Conservation (phyloP, 345 rosid genomes). For the Salix exigua region DNA sequence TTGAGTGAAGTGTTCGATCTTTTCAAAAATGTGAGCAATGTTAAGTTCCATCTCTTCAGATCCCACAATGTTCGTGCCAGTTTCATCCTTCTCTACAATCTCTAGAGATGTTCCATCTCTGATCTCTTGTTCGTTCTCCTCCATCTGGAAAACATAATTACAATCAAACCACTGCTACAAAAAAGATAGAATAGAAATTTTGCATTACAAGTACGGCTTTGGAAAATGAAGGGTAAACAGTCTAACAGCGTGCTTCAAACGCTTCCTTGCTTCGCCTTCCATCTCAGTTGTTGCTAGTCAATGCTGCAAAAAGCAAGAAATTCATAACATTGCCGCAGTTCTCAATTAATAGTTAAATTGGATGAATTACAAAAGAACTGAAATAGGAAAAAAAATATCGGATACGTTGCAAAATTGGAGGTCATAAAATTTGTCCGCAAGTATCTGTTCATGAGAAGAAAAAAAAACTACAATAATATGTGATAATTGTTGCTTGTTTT, state of each 20-base stretch:
- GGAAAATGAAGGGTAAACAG: constrained; percentile 3
- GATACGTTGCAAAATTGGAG: background rate
- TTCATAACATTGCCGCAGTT: background rate
- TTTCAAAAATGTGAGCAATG: constrained; percentile 57
- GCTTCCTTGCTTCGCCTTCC: constrained; percentile 59
- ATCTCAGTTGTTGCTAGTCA: constrained; percentile 13
- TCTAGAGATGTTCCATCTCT: constrained; percentile 33
- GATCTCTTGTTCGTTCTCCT: constrained; percentile 39
- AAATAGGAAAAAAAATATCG: background rate
- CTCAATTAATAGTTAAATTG: background rate
- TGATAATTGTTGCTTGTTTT: background rate
- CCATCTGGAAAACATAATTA: constrained; percentile 36
- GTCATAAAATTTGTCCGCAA: background rate
- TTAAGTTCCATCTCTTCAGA: constrained; percentile 81
- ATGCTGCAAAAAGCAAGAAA: constrained; percentile 3
- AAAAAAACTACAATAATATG: background rate
- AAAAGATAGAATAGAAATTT: background rate
- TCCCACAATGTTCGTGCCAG: constrained; percentile 42
- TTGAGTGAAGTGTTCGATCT: constrained; percentile 75
- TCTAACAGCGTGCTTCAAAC: constrained; percentile 55
- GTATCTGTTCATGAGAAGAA: background rate
- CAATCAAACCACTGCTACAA: background rate
- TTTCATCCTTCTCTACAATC: constrained; percentile 48
- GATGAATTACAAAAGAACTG: background rate
- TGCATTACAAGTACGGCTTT: background rate